These are phyloP conservation scores for Gnomoniopsis sp. DNA, from an alignment of 2,329 filamentous ascomycete genomes.

Conservation along the genomic window DNA sequence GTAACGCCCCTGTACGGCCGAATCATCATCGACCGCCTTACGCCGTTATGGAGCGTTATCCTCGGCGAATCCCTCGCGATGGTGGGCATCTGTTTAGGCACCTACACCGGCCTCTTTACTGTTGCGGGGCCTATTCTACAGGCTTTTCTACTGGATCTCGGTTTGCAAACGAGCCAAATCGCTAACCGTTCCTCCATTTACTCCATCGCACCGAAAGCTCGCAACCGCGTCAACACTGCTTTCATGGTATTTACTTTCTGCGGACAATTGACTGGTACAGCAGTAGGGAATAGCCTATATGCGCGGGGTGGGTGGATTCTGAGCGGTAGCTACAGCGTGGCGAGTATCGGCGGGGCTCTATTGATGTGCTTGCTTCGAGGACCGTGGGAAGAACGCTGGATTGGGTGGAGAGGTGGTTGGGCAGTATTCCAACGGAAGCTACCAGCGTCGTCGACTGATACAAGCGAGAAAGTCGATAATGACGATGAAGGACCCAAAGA, in stretches of 20 bases:
- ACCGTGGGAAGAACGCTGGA: not conserved
- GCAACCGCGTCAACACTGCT: slow-evolving; percentile 20
- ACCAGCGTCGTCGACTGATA: not conserved
- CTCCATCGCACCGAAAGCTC: slow-evolving; percentile 16
- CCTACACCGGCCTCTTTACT: slow-evolving; percentile 16
- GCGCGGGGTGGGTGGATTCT: not conserved
- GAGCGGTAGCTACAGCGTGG: not conserved
- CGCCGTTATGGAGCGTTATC: not conserved
- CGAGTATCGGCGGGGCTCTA: not conserved
- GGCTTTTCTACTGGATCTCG: slow-evolving; percentile 17
- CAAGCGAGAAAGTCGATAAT: not conserved
- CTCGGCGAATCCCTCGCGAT: slow-evolving; percentile 4
- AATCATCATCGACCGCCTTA: not conserved
- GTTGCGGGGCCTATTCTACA: slow-evolving; percentile 18
- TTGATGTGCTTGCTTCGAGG: not conserved
- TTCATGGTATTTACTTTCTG: slow-evolving; percentile 17
- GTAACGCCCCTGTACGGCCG: not conserved
- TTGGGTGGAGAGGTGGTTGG: not conserved
- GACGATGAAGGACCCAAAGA: not conserved
- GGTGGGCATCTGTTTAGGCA: slow-evolving; percentile 16
- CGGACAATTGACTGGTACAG: slow-evolving; percentile 16
- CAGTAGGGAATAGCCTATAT: not conserved
- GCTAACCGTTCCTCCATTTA: slow-evolving; percentile 11
- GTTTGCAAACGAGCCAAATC: slow-evolving; percentile 15
- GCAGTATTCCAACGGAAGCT: not conserved